Percentiles rank a stretch among this genome's conserved stretches.
These are phyloP conservation scores for Trichoderma polysporum DNA, from an alignment of 2,329 filamentous ascomycete species.

Conservation along the genomic window DNA sequence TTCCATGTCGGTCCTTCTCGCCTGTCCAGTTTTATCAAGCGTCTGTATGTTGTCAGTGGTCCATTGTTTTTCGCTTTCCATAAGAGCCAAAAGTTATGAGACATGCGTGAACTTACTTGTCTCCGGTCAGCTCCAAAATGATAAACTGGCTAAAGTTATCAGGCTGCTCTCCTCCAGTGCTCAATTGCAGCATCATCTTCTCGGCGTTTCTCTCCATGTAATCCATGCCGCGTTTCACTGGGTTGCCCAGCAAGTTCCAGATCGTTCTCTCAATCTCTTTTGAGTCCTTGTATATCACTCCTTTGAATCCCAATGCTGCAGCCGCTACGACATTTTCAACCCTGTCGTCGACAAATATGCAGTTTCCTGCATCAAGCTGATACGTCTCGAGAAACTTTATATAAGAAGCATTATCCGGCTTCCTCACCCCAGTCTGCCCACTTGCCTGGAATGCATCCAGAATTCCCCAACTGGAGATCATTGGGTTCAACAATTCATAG, in stretches of 20 bases:
- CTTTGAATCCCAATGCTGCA: background rate
- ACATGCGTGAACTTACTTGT: background rate
- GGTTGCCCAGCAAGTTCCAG: background rate
- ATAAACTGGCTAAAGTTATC: conserved; percentile 12
- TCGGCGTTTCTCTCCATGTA: background rate
- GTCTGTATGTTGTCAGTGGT: background rate
- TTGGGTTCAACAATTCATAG: background rate
- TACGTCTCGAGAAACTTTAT: background rate
- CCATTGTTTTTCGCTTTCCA: background rate
- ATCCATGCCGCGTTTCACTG: background rate
- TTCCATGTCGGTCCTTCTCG: background rate
- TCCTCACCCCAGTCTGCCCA: background rate
- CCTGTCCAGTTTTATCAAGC: background rate
- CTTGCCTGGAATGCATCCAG: background rate
- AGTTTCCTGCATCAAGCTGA: background rate
- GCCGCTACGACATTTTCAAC: background rate
- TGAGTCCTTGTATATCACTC: background rate
- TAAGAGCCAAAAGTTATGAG: background rate
- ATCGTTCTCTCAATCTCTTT: background rate
- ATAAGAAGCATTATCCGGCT: background rate
- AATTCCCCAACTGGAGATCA: background rate
- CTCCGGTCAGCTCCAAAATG: background rate
- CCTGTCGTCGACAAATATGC: background rate
- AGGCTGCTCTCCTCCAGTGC: background rate
- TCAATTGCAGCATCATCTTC: background rate